Evolutionary conservation across 225 moss, liverwort and hornwort genomes (phyloP).

Genomic region (Climacium dendroides): DNA sequence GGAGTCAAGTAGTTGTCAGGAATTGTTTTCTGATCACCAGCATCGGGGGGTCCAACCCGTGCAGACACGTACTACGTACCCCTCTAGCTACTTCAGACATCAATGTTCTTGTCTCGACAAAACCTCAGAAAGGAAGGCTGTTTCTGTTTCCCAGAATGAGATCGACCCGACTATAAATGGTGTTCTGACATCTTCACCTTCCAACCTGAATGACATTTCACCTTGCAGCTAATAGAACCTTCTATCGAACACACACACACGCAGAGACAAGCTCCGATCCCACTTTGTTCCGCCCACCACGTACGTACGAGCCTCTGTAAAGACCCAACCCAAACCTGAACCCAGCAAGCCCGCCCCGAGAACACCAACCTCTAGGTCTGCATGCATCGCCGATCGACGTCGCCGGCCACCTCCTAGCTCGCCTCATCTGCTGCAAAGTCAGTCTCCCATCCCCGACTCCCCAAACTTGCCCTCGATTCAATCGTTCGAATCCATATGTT

Average conservation of each 20-base stretch:
- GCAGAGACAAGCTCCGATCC: neutral
- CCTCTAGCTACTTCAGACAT: neutral
- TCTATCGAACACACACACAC: neutral
- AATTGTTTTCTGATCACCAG: neutral
- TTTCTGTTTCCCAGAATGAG: neutral
- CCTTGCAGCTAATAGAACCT: neutral
- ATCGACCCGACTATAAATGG: neutral
- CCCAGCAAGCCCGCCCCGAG: neutral
- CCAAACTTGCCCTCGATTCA: neutral
- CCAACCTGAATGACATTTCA: neutral
- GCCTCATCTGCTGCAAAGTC: neutral
- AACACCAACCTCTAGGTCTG: conserved; percentile 3
- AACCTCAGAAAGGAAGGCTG: neutral
- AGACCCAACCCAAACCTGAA: neutral
- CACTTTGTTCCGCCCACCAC: neutral
- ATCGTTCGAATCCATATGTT: neutral
- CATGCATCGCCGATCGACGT: neutral
- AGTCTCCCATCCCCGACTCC: neutral
- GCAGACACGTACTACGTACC: neutral
- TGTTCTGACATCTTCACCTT: neutral
- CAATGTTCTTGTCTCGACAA: neutral
- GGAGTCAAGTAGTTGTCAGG: neutral
- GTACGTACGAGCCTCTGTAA: neutral
- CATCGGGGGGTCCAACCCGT: neutral
- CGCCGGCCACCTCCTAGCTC: neutral